Evolutionary conservation across 1,284 basidiomycete genomes (phyloP).

Genomic region (Ganoderma leucocontextum): DNA sequence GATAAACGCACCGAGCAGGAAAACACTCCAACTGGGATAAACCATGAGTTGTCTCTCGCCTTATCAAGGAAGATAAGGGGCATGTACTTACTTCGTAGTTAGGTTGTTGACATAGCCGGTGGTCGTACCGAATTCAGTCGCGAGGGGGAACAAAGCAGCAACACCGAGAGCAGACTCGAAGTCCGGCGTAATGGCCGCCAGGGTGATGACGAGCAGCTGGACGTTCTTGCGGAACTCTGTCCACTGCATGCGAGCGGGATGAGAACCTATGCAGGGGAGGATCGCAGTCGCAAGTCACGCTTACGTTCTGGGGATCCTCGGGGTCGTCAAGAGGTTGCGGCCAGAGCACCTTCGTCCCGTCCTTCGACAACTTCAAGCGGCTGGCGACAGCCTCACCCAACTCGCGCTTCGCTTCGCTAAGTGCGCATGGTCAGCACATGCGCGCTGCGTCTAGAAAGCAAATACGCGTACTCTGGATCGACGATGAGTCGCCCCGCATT

Average conservation of each 20-base stretch:
- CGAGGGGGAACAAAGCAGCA: constrained; percentile 66
- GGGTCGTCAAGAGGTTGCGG: constrained; percentile 72
- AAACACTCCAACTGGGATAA: constrained; percentile 68
- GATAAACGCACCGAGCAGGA: constrained; percentile 56
- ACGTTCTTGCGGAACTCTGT: constrained; percentile 55
- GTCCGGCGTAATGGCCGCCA: constrained; percentile 74
- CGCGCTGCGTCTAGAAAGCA: neutral
- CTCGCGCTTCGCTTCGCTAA: constrained; percentile 60
- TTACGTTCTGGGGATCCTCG: constrained; percentile 72
- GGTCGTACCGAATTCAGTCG: constrained; percentile 64
- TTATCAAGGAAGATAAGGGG: neutral
- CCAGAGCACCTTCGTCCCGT: constrained; percentile 61
- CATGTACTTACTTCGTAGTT: constrained; percentile 47
- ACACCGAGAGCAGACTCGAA: constrained; percentile 75
- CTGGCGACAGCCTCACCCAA: constrained; percentile 59
- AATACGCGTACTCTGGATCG: constrained; percentile 58
- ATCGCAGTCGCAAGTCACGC: constrained; percentile 18
- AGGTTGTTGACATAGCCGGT: constrained; percentile 68
- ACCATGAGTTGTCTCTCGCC: constrained; percentile 8
- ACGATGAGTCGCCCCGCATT: constrained; percentile 67
- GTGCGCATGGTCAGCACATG: constrained; percentile 18
- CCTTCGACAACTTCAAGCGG: constrained; percentile 55
- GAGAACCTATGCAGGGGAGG: constrained; percentile 6
- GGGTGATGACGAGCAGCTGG: constrained; percentile 65
- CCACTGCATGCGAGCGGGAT: constrained; percentile 46